These are phyloP conservation scores for Nitzschia sp. DNA, from an alignment of 108 stramenopile species.

Conservation along the genomic window DNA sequence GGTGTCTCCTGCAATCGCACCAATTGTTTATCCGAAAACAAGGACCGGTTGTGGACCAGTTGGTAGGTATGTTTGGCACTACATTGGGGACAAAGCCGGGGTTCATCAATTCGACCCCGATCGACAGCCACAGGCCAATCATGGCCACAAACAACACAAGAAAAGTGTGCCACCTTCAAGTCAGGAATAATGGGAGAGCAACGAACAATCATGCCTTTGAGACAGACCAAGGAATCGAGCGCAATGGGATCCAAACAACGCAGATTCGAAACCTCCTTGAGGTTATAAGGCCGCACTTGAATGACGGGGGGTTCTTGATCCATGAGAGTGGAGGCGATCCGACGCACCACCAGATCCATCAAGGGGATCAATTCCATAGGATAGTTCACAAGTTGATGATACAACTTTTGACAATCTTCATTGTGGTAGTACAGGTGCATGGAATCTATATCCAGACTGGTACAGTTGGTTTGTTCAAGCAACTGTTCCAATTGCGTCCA, in stretches of 20 bases:
- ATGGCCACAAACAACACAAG: conserved; percentile 85
- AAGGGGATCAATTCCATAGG: conserved; percentile 94
- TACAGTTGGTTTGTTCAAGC: conserved; percentile 31
- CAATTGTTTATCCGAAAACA: conserved; percentile 97
- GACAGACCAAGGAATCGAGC: conserved; percentile 88
- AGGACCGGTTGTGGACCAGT: conserved; percentile 92
- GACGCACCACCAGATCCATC: conserved; percentile 87
- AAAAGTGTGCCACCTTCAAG: conserved; percentile 93
- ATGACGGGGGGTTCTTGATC: conserved; percentile 54
- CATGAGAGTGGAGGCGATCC: conserved; percentile 59
- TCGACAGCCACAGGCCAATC: conserved; percentile 86
- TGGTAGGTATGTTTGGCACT: conserved; percentile 65
- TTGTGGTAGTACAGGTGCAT: conserved; percentile 87
- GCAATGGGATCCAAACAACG: conserved; percentile 91
- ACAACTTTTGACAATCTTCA: conserved; percentile 78
- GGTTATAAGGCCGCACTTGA: conserved; percentile 93
- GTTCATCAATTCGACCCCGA: conserved; percentile 93
- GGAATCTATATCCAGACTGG: conserved; percentile 87
- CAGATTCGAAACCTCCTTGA: conserved; percentile 80
- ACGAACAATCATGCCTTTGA: conserved; percentile 97
- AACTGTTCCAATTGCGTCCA: conserved; percentile 20
- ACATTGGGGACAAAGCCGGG: conserved; percentile 72
- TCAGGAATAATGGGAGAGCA: conserved; percentile 94
- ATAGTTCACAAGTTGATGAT: conserved; percentile 91
- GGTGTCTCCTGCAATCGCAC: conserved; percentile 97